Percentiles rank a stretch among this genome's conserved stretches.
These are phyloP conservation scores for Coffea eugenioides DNA, from an alignment of 257 asterid species.

Conservation along the genomic window DNA sequence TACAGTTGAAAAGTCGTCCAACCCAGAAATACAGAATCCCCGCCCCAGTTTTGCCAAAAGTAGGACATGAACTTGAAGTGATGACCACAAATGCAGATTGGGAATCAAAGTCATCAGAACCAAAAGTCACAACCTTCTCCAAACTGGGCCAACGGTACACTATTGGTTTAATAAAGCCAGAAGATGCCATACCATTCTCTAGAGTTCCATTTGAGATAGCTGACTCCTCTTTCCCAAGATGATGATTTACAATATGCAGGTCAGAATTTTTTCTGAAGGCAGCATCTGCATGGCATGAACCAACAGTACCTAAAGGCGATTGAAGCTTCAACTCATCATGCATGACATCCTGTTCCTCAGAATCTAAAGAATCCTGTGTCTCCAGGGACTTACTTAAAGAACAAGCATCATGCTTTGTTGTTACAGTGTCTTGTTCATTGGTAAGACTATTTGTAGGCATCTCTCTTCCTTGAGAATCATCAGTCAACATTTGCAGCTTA, in stretches of 20 bases:
- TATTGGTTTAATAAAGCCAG: slow-evolving; percentile 22
- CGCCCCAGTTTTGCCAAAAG: slow-evolving; percentile 18
- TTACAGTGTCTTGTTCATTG: slow-evolving; percentile 19
- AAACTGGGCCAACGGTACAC: slow-evolving; percentile 45
- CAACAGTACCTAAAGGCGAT: slow-evolving; percentile 20
- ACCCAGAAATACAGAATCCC: slow-evolving; percentile 40
- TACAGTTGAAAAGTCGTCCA: slow-evolving; percentile 32
- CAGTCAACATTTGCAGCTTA: slow-evolving; percentile 32
- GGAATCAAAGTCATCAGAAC: slow-evolving; percentile 35
- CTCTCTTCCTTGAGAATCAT: slow-evolving; percentile 23
- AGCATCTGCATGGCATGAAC: slow-evolving; percentile 20
- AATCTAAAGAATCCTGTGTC: slow-evolving; percentile 12
- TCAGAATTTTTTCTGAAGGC: slow-evolving; percentile 10
- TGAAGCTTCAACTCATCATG: slow-evolving; percentile 19
- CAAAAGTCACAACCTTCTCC: slow-evolving; percentile 32
- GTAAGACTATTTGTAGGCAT: slow-evolving; percentile 18
- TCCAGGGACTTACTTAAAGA: slow-evolving; percentile 22
- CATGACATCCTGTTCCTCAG: slow-evolving; percentile 19
- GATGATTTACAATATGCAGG: slow-evolving; percentile 14
- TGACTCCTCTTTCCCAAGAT: slow-evolving; percentile 15
- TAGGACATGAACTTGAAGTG: slow-evolving; percentile 19
- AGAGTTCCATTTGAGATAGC: slow-evolving; percentile 14
- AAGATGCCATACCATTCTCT: slow-evolving; percentile 25
- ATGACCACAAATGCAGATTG: slow-evolving; percentile 35
- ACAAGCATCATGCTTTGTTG: slow-evolving; percentile 16